Evolutionary conservation across 768 basidiomycete genomes (phyloP).

Genomic region (Leccinum uliginosum): DNA sequence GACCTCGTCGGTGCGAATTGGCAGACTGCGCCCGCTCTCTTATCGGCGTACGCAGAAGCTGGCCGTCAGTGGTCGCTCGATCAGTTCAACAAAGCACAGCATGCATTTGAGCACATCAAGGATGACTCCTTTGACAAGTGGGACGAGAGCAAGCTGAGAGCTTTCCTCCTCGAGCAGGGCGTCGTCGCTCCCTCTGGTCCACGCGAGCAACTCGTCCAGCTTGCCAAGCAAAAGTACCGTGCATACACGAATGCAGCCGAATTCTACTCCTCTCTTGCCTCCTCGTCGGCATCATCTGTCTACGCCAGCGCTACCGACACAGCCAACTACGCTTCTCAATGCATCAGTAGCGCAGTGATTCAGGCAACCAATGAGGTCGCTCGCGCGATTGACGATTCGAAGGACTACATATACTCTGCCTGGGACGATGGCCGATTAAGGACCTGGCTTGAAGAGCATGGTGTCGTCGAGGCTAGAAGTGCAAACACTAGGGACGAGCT

Average conservation of each 20-base stretch:
- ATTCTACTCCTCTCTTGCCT: conserved; percentile 48
- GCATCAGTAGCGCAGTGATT: conserved; percentile 39
- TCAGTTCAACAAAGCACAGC: conserved; percentile 61
- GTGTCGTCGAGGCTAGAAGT: conserved; percentile 60
- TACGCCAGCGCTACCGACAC: conserved; percentile 42
- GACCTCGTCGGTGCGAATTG: conserved; percentile 62
- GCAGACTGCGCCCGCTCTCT: conserved; percentile 30
- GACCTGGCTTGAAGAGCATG: conserved; percentile 69
- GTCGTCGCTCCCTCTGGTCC: conserved; percentile 78
- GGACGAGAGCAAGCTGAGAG: conserved; percentile 78
- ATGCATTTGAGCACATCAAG: conserved; percentile 53
- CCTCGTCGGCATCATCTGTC: conserved; percentile 45
- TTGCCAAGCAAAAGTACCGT: conserved; percentile 69
- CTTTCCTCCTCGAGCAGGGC: conserved; percentile 84
- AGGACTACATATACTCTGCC: conserved; percentile 84
- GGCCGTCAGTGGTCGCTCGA: conserved; percentile 52
- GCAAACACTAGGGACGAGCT: conserved; percentile 59
- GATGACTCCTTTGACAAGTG: conserved; percentile 70
- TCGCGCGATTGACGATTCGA: conserved; percentile 60
- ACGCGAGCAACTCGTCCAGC: conserved; percentile 71
- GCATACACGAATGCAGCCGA: conserved; percentile 58
- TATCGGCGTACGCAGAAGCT: conserved; percentile 31
- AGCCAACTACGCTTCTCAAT: conserved; percentile 36
- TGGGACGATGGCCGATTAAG: conserved; percentile 82
- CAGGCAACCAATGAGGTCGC: conserved; percentile 51